A percentile compares a stretch with the other conserved stretches of the same genome.
Evolutionary conservation across 768 basidiomycete species (phyloP).

Genomic region (Suillus placidus): DNA sequence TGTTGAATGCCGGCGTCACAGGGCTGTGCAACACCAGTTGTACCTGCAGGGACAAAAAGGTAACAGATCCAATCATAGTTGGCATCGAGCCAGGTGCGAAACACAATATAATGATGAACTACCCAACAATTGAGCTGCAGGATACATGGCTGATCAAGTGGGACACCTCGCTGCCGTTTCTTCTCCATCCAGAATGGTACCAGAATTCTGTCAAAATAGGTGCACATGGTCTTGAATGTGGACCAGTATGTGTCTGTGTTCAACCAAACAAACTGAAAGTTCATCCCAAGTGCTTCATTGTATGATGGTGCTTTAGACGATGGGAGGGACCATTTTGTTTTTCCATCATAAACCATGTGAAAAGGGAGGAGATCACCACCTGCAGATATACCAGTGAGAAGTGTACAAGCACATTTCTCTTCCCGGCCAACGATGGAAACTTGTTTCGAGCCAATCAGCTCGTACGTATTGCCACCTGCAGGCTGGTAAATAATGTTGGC

Average conservation of each 20-base stretch:
- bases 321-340: no score
- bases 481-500: constrained; percentile 35
- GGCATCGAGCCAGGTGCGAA: constrained; percentile 5
- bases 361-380: constrained; percentile 31
- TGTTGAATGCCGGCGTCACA: constrained; percentile 32
- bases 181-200: no score
- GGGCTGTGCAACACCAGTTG: constrained; percentile 4
- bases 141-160: constrained; percentile 3
- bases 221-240: no score
- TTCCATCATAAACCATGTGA: background rate
- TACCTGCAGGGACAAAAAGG: background rate
- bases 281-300: no score
- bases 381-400: constrained; percentile 32
- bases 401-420: constrained; percentile 43
- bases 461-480: constrained; percentile 7
- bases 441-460: constrained; percentile 32
- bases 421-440: constrained; percentile 36
- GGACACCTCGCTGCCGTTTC: background rate
- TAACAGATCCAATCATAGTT: background rate
- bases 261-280: no score
- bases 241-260: no score
- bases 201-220: no score
- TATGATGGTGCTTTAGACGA: no score
- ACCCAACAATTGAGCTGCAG: constrained; percentile 10
- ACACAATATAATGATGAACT: constrained; percentile 1